phyloP scores from a whole-genome alignment of 805 yeast species.

The Candida sphagnicola region DNA sequence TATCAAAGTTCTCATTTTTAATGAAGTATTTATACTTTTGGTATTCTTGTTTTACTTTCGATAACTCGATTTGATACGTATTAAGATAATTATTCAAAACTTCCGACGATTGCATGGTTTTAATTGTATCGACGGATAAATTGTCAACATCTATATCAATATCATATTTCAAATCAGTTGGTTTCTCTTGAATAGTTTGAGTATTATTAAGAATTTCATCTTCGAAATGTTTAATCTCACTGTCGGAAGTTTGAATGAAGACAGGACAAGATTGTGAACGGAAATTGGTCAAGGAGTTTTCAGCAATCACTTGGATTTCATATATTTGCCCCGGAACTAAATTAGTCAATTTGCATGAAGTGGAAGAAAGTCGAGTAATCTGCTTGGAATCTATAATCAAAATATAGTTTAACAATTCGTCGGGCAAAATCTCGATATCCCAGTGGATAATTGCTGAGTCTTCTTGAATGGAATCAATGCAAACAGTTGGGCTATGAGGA shows the following conservation, averaged over 20 bases:
- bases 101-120: conserved; percentile 14
- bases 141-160: conserved; percentile 1
- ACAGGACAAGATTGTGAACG: conserved; percentile 30
- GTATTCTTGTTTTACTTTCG: conserved; percentile 17
- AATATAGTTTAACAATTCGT: conserved; percentile 30
- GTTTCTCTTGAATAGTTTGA: not conserved
- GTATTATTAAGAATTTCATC: not conserved
- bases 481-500: conserved; percentile 52
- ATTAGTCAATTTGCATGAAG: conserved; percentile 31
- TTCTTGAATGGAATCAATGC: conserved; percentile 50
- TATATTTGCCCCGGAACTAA: conserved; percentile 24
- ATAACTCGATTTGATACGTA: conserved; percentile 23
- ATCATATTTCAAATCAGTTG: not conserved
- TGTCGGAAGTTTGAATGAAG: conserved; percentile 23
- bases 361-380: conserved; percentile 32
- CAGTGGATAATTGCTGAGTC: conserved; percentile 50
- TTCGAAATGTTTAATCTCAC: conserved; percentile 4
- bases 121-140: conserved; percentile 12
- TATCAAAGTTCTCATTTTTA: conserved; percentile 11
- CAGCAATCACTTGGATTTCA: conserved; percentile 34
- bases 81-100: conserved; percentile 20
- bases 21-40: conserved; percentile 12
- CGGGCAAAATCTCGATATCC: conserved; percentile 36
- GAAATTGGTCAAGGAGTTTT: conserved; percentile 32
- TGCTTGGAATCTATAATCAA: conserved; percentile 32